Percentiles rank a stretch among this genome's conserved stretches.
These are phyloP conservation scores for Arthroderma sp. DNA, from an alignment of 2,329 filamentous ascomycete species.

Conservation along the genomic window DNA sequence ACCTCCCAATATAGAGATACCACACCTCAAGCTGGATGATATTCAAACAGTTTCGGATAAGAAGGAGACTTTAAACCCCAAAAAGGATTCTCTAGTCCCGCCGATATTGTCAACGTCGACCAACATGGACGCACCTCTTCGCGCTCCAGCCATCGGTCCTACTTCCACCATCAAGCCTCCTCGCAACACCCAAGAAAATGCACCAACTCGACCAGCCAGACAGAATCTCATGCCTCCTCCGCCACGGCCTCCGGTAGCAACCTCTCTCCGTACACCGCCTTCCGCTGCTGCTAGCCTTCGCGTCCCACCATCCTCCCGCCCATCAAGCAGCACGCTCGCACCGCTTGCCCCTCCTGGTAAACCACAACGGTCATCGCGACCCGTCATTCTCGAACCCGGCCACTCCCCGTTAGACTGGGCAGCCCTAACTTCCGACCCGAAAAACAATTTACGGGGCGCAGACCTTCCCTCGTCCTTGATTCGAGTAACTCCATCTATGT, in stretches of 20 bases:
- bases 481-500: slow-evolving; percentile 69
- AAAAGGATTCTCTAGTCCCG: slow-evolving; percentile 4
- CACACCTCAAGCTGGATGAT: slow-evolving; percentile 20
- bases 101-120: slow-evolving; percentile 7
- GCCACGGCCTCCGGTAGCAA: slow-evolving; percentile 12
- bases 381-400: slow-evolving; percentile 74
- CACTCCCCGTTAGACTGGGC: slow-evolving; percentile 97
- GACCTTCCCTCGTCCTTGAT: slow-evolving; percentile 40
- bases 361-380: slow-evolving; percentile 33
- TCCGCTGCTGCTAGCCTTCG: slow-evolving; percentile 33
- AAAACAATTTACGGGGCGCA: slow-evolving; percentile 52
- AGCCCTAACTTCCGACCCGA: slow-evolving; percentile 50
- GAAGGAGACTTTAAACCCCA: background rate
- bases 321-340: slow-evolving; percentile 28
- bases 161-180: background rate
- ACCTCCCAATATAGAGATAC: slow-evolving; percentile 17
- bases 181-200: background rate
- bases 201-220: background rate
- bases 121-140: slow-evolving; percentile 6
- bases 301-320: slow-evolving; percentile 25
- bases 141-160: background rate
- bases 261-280: slow-evolving; percentile 28
- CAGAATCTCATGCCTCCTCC: slow-evolving; percentile 14
- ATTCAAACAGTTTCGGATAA: slow-evolving; percentile 4
- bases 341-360: slow-evolving; percentile 30